Evolutionary conservation across 208 protist species (phyloP), one percentile per base, ranked within the genome.

Genomic region (Sergeia podlipaevii): DNA sequence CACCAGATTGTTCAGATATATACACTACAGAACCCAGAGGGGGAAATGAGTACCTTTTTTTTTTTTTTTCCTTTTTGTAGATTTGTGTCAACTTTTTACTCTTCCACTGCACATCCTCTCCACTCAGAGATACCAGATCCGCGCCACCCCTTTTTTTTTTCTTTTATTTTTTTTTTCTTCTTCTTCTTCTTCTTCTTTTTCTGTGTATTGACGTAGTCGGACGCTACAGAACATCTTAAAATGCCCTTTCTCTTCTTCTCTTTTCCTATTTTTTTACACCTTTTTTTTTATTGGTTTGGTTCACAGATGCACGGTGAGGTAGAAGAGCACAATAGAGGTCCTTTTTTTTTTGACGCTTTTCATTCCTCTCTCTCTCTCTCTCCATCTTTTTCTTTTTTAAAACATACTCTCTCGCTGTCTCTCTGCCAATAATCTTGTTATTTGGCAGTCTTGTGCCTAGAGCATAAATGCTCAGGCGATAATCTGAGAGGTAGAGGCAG

Each of bases 21-120:
- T 54, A 29, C 6, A 42, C 18, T 20, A 39, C 4, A 29, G 36
- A 17, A 38, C 2, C 26, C 28, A 4, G 7, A 8, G 20, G 30
- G 47, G 20, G 21, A 36, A 3, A 18, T 43, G 45, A 42, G 17
- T 57, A 0, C 37, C 34, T 36, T 53, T 47, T 28, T 54, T 54
- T 56, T 24, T 65, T 53, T 65, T 18, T 66, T 47, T 57, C 55
- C 4, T 43, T 41, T 41, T 30, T 51, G 28, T 60, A 7, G 7
- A 53, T 29, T 34, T 32, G 29, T n/a, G 26, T 64, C 49, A 32
- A 26, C 37, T 46, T 56, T 66, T 59, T 59, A 45, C 45, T 58
- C 34, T 58, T 58, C 38, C 29, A 44, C 27, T n/a, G n/a, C n/a
- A n/a, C n/a, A n/a, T n/a, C n/a, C n/a, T n/a, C n/a, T n/a, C n/a